Percentiles rank a stretch among this genome's conserved stretches.
Conservation (phyloP, 2,329 filamentous ascomycete species). For the Stachybotrys elegans region DNA sequence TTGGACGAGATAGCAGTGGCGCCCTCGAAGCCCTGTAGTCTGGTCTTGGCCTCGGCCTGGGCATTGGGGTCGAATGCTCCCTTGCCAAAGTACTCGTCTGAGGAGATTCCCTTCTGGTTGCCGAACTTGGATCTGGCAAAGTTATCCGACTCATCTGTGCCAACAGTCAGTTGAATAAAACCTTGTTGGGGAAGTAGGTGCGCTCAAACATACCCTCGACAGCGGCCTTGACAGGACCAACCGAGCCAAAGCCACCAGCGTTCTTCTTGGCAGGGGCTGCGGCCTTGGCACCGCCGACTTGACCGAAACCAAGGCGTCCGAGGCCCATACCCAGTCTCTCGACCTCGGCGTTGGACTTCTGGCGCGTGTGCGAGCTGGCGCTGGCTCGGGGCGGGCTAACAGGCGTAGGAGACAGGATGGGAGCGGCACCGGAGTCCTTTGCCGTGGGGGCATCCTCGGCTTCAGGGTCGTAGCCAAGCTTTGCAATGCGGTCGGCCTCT, state of each 20-base stretch:
- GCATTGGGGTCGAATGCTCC: conserved; percentile 75
- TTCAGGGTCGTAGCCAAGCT: conserved; percentile 91
- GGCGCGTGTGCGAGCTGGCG: conserved; percentile 49
- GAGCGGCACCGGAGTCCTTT: conserved; percentile 46
- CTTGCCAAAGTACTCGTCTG: conserved; percentile 96
- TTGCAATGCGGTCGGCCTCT: conserved; percentile 92
- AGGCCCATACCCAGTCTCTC: conserved; percentile 90
- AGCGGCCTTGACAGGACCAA: conserved; percentile 67
- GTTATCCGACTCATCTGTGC: conserved; percentile 66
- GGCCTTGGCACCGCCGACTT: conserved; percentile 63
- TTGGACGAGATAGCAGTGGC: conserved; percentile 91
- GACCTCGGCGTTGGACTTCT: conserved; percentile 70
- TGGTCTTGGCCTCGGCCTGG: conserved; percentile 78
- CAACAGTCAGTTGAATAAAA: background rate
- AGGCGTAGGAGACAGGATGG: conserved; percentile 69
- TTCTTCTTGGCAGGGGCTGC: conserved; percentile 61
- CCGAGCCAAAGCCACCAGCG: conserved; percentile 80
- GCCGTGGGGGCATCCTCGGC: conserved; percentile 62
- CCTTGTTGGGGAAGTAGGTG: background rate
- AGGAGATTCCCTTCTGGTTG: conserved; percentile 89
- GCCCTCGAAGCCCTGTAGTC: conserved; percentile 89
- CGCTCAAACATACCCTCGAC: conserved; percentile 53
- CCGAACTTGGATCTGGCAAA: conserved; percentile 89
- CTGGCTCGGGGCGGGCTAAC: conserved; percentile 59
- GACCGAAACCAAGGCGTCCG: conserved; percentile 79